A percentile compares a stretch with the other conserved stretches of the same genome.
Conservation (phyloP, 1,284 basidiomycete genomes). For the Austropuccinia psidii region DNA sequence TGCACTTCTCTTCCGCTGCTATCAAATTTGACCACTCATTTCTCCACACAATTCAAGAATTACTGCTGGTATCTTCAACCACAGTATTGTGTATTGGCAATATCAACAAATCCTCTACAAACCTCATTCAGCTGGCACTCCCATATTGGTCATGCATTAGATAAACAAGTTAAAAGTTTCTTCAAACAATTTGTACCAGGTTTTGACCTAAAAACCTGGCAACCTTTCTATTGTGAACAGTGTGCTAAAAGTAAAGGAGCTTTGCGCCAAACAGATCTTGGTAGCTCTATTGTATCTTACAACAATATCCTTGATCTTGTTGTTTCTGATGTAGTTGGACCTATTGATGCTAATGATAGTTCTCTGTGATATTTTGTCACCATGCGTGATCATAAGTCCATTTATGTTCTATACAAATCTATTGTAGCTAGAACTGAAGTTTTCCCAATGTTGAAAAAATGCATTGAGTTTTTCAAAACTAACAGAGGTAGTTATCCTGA, state of each 20-base stretch:
- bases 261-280: not conserved
- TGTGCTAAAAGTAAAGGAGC: not conserved
- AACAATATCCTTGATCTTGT: not conserved
- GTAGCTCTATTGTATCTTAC: not conserved
- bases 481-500: too few relatives aligned
- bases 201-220: not conserved
- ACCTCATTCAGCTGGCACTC: not conserved
- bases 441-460: not conserved
- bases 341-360: not conserved
- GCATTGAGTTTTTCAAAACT: too few relatives aligned
- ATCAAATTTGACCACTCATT: too few relatives aligned
- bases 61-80: not conserved
- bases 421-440: not conserved
- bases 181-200: not conserved
- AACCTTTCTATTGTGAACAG: not conserved
- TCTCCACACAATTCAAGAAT: not conserved
- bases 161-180: not conserved
- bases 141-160: not conserved
- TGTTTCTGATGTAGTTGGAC: slow-evolving; percentile 2
- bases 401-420: not conserved
- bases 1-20: too few relatives aligned
- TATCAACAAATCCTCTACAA: not conserved
- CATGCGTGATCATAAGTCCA: not conserved
- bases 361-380: not conserved
- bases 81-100: not conserved